Conservation (phyloP, 192 early-diverging fungal genomes). For the Podila epigama region DNA sequence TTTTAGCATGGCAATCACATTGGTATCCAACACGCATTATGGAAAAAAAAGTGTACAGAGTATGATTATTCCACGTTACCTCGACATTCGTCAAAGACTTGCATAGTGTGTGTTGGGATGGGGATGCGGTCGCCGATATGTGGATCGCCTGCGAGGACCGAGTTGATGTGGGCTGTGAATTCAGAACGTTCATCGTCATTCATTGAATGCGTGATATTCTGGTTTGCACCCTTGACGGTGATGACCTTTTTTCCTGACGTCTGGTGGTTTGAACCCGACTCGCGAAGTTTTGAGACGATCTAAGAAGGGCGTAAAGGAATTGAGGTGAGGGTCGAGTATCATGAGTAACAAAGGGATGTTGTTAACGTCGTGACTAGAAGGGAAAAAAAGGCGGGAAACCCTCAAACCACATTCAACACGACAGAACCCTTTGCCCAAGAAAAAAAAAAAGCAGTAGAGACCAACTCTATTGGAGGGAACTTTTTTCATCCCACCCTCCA, state of each 20-base stretch:
- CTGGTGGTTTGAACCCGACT: slow-evolving; percentile 56
- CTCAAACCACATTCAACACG: not conserved
- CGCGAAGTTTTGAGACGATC: slow-evolving; percentile 60
- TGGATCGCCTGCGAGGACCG: slow-evolving; percentile 78
- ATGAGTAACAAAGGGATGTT: not conserved
- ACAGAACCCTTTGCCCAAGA: not conserved
- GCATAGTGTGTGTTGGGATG: slow-evolving; percentile 93
- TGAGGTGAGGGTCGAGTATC: not conserved
- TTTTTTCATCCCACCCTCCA: too few relatives aligned
- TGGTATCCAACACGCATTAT: too few relatives aligned
- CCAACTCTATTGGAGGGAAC: too few relatives aligned
- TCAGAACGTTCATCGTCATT: slow-evolving; percentile 98
- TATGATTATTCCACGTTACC: slow-evolving; percentile 55
- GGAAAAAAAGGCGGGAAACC: slow-evolving; percentile 9
- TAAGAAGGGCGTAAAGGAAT: slow-evolving; percentile 18
- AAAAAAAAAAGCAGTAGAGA: too few relatives aligned
- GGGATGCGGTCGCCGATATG: slow-evolving; percentile 89
- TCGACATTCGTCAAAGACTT: slow-evolving; percentile 95
- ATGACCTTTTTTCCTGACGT: slow-evolving; percentile 80
- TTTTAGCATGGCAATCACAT: too few relatives aligned
- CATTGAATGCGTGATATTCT: slow-evolving; percentile 95
- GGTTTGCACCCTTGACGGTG: slow-evolving; percentile 81
- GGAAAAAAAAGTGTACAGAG: slow-evolving; percentile 27
- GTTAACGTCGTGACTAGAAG: too few relatives aligned
- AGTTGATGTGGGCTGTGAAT: slow-evolving; percentile 96